Conservation (phyloP, 805 yeast genomes). For the Ogataea zsoltii region DNA sequence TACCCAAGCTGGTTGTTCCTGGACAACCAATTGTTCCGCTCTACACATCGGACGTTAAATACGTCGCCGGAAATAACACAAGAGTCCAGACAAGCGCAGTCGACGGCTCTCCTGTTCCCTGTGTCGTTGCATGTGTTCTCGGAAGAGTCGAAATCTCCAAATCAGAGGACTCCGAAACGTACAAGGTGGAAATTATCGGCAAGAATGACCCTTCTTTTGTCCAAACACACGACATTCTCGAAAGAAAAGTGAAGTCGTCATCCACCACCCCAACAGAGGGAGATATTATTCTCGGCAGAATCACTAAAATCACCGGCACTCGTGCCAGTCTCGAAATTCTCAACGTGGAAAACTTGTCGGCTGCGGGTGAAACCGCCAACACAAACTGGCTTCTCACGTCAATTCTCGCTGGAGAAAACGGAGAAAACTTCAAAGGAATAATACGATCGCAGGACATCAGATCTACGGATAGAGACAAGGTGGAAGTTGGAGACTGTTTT, state of each 20-base stretch:
- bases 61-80: constrained; percentile 66
- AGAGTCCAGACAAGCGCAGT: constrained; percentile 47
- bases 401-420: constrained; percentile 62
- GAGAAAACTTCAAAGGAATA: constrained; percentile 86
- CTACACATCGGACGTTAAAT: constrained; percentile 40
- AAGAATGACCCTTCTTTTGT: constrained; percentile 24
- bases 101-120: constrained; percentile 39
- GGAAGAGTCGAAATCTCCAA: constrained; percentile 52
- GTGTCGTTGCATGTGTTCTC: constrained; percentile 56
- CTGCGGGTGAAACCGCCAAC: constrained; percentile 30
- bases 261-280: constrained; percentile 76
- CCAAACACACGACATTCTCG: background rate
- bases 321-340: constrained; percentile 81
- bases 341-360: constrained; percentile 44
- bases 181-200: constrained; percentile 22
- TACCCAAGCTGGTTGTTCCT: constrained; percentile 63
- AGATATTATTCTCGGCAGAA: constrained; percentile 76
- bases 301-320: constrained; percentile 61
- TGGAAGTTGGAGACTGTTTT: constrained; percentile 74
- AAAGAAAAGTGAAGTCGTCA: constrained; percentile 15
- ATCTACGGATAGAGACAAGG: constrained; percentile 87
- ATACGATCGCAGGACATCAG: constrained; percentile 87
- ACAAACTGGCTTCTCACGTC: constrained; percentile 34
- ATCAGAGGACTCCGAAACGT: constrained; percentile 22
- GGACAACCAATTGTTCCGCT: constrained; percentile 77